Base-by-base conservation (phyloP, 768 basidiomycete species). In the Phanerodontia chrysosporium region DNA sequence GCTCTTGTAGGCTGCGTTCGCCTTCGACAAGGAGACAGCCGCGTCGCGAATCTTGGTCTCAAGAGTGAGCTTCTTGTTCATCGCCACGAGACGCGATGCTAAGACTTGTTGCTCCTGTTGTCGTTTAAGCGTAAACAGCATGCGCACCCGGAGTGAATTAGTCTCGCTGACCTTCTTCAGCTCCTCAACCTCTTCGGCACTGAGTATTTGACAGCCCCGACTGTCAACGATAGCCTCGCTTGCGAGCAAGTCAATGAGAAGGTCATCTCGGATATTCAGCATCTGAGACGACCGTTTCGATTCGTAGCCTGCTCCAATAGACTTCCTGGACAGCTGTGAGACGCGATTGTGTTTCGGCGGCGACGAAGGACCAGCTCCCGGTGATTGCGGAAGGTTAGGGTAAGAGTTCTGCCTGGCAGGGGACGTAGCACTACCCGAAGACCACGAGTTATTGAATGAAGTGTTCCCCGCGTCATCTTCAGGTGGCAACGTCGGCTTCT, bases 191-290 rank as follows among this genome's bases (percentile, higher is more conserved):
- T 87, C 83, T 49, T 90, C 87, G 61, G 86, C 81, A 55, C 80
- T 83, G 45, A 95, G 77, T 22, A 97, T 86, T 55, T 87, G 84
- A 68, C 83, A 91, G 46, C 84, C 84, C 29, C 89, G 85, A 66
- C 91, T 91, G 66, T 98, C 94, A n/a, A 98, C 86, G 44, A 92
- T 84, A 4, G 96, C 96, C 73, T 98, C 94, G 56, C 94, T 94
- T 44, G 95, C 90, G 63, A 98, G 76, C 42, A 99, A 80, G 69
- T 90, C 90, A 69, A 97, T 81, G 62, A 98, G 80, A 48, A 98
- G 81, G 62, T 95, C 91, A 66, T 97, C 94, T 46, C 87, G 80
- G 16, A 83, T 83, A 62, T 83, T 86, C 56, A 81, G 70, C 49
- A 74, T 62, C 8, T 69, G 74, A 8, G 81, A 81, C 12, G 74